phyloP scores from a whole-genome alignment of 192 early-diverging fungal genomes.

The Gorgonomyces haynaldii region DNA sequence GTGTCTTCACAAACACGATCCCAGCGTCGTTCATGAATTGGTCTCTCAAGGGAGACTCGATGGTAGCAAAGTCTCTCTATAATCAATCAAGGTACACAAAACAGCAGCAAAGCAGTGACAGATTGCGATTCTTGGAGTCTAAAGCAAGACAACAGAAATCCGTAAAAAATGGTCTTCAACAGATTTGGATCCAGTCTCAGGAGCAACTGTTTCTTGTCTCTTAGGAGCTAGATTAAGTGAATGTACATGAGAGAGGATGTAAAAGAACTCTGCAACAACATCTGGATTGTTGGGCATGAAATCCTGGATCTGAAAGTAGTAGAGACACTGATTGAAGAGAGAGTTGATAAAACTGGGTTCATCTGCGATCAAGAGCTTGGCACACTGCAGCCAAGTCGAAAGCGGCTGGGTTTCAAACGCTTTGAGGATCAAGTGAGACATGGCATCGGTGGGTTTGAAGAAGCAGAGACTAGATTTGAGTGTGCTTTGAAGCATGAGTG shows the following conservation, averaged over 20 bases:
- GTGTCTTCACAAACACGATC: neutral
- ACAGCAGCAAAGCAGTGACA: conserved; percentile 1
- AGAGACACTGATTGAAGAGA: no score
- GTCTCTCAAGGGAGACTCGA: neutral
- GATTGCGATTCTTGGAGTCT: neutral
- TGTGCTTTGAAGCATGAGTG: no score
- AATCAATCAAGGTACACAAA: neutral
- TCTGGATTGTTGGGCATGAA: conserved; percentile 4
- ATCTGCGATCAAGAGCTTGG: no score
- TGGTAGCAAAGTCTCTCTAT: neutral
- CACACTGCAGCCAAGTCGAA: no score
- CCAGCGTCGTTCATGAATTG: neutral
- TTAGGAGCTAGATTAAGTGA: neutral
- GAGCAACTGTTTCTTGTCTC: neutral
- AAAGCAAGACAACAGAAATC: neutral
- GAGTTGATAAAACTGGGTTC: no score
- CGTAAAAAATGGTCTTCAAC: neutral
- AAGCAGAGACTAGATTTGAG: no score
- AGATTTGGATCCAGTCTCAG: neutral
- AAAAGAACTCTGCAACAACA: conserved; percentile 7
- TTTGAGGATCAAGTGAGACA: no score
- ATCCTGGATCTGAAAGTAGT: no score
- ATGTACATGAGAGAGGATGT: neutral
- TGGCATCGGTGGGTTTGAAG: no score
- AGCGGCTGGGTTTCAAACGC: no score